Evolutionary conservation across 108 stramenopile species (phyloP).

Genomic region (Ochromonas danica): DNA sequence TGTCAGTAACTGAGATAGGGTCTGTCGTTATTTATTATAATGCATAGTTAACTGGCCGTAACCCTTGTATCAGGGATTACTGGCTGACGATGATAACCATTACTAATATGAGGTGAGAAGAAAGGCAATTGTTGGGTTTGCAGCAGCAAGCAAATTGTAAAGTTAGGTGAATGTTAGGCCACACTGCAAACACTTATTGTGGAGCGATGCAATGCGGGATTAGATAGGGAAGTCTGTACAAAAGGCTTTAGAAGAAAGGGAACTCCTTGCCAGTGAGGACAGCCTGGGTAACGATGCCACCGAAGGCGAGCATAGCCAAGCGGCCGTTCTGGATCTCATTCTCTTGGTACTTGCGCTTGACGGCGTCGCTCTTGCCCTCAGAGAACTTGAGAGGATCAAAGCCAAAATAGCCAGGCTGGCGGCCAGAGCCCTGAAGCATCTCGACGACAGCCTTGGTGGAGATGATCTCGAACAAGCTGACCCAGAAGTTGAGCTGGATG

Average conservation of each 20-base stretch:
- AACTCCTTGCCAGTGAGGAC: slow-evolving; percentile 79
- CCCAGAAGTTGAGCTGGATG: slow-evolving; percentile 66
- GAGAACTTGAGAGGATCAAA: slow-evolving; percentile 75
- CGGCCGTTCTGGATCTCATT: slow-evolving; percentile 81
- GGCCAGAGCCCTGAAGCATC: slow-evolving; percentile 85
- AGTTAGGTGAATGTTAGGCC: too few species aligned
- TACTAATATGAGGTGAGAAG: too few species aligned
- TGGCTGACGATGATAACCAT: too few species aligned
- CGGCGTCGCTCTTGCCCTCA: slow-evolving; percentile 71
- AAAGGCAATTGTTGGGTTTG: too few species aligned
- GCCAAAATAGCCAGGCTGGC: slow-evolving; percentile 86
- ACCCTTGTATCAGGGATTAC: too few species aligned
- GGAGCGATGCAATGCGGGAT: too few species aligned
- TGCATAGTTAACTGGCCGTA: too few species aligned
- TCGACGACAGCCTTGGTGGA: slow-evolving; percentile 67
- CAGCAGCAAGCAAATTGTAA: too few species aligned
- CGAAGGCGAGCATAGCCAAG: slow-evolving; percentile 83
- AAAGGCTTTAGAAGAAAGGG: slow-evolving; percentile 69
- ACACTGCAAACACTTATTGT: too few species aligned
- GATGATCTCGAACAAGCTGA: slow-evolving; percentile 70
- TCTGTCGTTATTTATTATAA: too few species aligned
- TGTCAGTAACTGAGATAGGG: too few species aligned
- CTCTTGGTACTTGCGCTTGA: not conserved
- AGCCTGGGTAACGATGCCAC: slow-evolving; percentile 80
- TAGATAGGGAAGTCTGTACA: too few species aligned